Evolutionary conservation across 2,329 filamentous ascomycete species (phyloP), one percentile per base, ranked within the genome.

Genomic region (Talaromyces rugulosus): DNA sequence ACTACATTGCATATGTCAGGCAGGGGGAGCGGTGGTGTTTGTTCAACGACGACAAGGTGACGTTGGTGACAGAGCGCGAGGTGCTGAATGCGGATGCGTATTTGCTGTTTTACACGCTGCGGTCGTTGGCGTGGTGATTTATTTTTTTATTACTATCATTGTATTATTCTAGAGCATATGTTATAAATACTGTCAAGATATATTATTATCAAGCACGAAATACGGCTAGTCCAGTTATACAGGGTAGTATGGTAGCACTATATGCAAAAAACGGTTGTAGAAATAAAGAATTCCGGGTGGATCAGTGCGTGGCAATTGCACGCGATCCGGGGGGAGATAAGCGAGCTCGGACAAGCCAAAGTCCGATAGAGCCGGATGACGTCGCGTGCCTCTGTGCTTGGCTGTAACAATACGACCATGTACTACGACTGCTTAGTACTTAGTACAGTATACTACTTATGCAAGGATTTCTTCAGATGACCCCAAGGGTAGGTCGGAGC

Each of bases 11-110:
- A n/a, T 97, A 96, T 74, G 92, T 90, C 63, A 82, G 91, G 54
- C 89, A 94, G 63, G 90, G 88, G 4, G 89, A 91, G 60, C 86
- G 96, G 84, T 98, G 94, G 94, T 96, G 96, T 75, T 87, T 91
- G 60, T 97, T 97, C 77, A 96, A 98, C 71, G 94, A 98, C 72
- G 93, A 95, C 74, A 92, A 92, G 73, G 94, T 98, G 28, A 91
- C 93, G 64, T 73, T 93, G 61, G 94, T 91, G 2, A 87, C 86
- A 54, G 89, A 95, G 72, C 90, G 89, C 5, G 91, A 97, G 63
- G 94, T 98, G 3, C 82, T 98, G 50, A 85, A 85, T 33, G 91
- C 91, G 14, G 89, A 96, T 74, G 92, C 94, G 0, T 98, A 97
- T 75, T 81, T 98, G 62, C 80, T 98, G 59, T 96, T 97, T 74